Evolutionary conservation across 345 rosid genomes (phyloP), one percentile per base, ranked within the genome.

Genomic region (Heritiera littoralis): DNA sequence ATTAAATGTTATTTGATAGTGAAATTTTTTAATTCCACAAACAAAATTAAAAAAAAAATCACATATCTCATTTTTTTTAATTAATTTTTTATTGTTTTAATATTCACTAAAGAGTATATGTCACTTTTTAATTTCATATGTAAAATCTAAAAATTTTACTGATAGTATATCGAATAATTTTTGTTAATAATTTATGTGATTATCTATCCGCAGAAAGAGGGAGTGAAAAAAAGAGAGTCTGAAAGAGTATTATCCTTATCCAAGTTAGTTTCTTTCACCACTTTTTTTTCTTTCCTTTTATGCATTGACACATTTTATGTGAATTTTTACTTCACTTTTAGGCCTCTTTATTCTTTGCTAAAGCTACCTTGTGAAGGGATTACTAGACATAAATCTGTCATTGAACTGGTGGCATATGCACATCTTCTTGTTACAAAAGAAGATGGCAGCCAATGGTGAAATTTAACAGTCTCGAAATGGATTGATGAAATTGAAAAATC

Each of bases 231-330:
- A n/a, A 58, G 38, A 9, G 2, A 63, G 10, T 35, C 3, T 35
- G 38, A 35, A 32, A 41, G 23, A 23, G 41, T 63, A 12, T 61
- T 14, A 38, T 14, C 9, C 69, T 12, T 13, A 38, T 65, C 20
- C 9, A 65, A 18, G 35, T 78, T 35, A 12, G 23, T 78, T 38
- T 64, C 43, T n/a, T 55, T 59, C 48, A 30, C 83, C 46, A 66
- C 12, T 59, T 6, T 11, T n/a, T 58, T 7, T 60, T 18, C 12
- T 60, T 60, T 60, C 65, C 65, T 10, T 28, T 74, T 49, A 28
- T 79, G 73, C 68, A n/a, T 82, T 58, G 76, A 85, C 83, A 80
- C 78, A 6, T 11, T 66, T 72, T 76, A 49, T 72, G 79, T 81
- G 81, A 79, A 51, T 67, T 74, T 74, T 76, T 75, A 1, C n/a